phyloP scores from a whole-genome alignment of 1,139 yeast genomes.

The Suhomyces bribrorum region DNA sequence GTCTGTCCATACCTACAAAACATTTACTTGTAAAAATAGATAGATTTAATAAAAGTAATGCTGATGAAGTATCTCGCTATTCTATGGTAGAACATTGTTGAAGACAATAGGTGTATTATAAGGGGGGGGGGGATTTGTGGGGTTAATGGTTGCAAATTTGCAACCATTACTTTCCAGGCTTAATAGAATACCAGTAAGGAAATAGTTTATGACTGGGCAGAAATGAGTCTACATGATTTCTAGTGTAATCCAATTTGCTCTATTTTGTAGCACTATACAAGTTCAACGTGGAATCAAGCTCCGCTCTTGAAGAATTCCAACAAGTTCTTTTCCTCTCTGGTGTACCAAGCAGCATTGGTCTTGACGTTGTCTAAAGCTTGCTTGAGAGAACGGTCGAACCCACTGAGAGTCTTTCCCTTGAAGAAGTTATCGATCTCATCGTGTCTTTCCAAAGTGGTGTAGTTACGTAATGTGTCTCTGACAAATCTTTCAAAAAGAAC shows the following conservation, averaged over 20 bases:
- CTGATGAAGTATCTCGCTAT: not conserved
- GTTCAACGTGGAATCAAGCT: too few relatives aligned
- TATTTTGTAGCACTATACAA: too few relatives aligned
- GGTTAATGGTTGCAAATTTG: too few relatives aligned
- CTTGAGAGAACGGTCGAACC: slow-evolving; percentile 58
- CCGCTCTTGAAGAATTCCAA: slow-evolving; percentile 11
- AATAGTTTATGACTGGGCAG: too few relatives aligned
- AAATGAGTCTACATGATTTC: too few relatives aligned
- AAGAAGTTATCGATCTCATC: slow-evolving; percentile 55
- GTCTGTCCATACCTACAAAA: not conserved
- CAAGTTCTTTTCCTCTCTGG: slow-evolving; percentile 33
- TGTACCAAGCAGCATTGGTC: slow-evolving; percentile 50
- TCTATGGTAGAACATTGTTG: too few relatives aligned
- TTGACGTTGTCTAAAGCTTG: slow-evolving; percentile 57
- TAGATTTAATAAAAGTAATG: not conserved
- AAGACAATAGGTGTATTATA: too few relatives aligned
- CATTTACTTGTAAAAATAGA: not conserved
- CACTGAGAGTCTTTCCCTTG: slow-evolving; percentile 53
- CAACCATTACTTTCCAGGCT: too few relatives aligned
- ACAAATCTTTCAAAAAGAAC: slow-evolving; percentile 67
- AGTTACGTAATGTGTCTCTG: slow-evolving; percentile 51
- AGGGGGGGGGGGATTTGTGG: too few relatives aligned
- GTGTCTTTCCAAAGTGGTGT: slow-evolving; percentile 43
- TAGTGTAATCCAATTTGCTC: too few relatives aligned
- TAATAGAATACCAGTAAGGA: too few relatives aligned